phyloP scores from a whole-genome alignment of 2,329 filamentous ascomycete species.

The Ascochyta clinopodiicola region DNA sequence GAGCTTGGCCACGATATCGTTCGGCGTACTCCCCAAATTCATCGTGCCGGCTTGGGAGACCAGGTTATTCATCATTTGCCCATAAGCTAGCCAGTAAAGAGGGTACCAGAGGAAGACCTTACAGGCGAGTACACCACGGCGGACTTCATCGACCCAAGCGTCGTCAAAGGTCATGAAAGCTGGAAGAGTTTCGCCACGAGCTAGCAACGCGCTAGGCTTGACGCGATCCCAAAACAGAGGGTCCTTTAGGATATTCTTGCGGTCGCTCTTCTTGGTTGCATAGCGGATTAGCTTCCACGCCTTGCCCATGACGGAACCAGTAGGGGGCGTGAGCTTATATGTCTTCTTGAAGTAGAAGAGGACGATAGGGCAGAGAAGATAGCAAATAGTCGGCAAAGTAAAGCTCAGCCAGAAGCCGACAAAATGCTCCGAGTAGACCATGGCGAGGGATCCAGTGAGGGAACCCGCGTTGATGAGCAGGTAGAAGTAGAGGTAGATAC shows the following conservation, averaged over 20 bases:
- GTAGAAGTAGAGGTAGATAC: slow-evolving; percentile 60
- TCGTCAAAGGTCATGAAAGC: slow-evolving; percentile 82
- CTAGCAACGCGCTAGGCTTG: slow-evolving; percentile 60
- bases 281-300: slow-evolving; percentile 66
- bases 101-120: slow-evolving; percentile 66
- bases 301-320: slow-evolving; percentile 73
- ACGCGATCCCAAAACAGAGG: slow-evolving; percentile 65
- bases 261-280: slow-evolving; percentile 40
- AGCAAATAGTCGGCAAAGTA: slow-evolving; percentile 70
- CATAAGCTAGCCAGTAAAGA: slow-evolving; percentile 42
- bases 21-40: slow-evolving; percentile 73
- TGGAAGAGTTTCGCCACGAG: slow-evolving; percentile 58
- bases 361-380: slow-evolving; percentile 65
- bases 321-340: slow-evolving; percentile 70
- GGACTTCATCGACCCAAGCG: slow-evolving; percentile 78
- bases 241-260: slow-evolving; percentile 33
- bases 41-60: slow-evolving; percentile 73
- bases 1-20: slow-evolving; percentile 78
- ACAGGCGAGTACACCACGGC: slow-evolving; percentile 61
- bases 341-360: slow-evolving; percentile 67
- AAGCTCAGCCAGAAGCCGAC: slow-evolving; percentile 78
- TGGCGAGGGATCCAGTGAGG: slow-evolving; percentile 43
- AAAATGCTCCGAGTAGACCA: slow-evolving; percentile 49
- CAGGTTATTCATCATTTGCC: slow-evolving; percentile 67
- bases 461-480: slow-evolving; percentile 49